Evolutionary conservation across 129 eudicot genomes (phyloP).

Genomic region (Solidago caesia): DNA sequence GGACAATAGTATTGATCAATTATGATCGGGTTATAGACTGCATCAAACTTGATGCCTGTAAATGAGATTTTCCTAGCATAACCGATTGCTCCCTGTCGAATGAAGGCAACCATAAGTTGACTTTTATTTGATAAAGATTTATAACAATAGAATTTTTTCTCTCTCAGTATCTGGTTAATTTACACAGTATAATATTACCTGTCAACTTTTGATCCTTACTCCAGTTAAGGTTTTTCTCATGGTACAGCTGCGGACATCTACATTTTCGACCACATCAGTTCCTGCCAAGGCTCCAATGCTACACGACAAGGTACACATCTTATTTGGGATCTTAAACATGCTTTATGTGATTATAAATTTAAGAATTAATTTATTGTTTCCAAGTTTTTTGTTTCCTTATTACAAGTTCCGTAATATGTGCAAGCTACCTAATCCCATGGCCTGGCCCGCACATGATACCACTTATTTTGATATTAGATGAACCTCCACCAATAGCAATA

Average conservation of each 20-base stretch:
- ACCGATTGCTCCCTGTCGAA: constrained; percentile 59
- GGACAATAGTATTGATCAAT: constrained; percentile 79
- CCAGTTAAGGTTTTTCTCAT: constrained; percentile 56
- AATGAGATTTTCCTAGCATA: constrained; percentile 66
- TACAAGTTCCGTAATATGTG: neutral
- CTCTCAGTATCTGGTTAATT: neutral
- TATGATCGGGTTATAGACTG: constrained; percentile 57
- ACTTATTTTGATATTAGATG: constrained; percentile 48
- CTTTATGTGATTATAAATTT: neutral
- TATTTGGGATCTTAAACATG: neutral
- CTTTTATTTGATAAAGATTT: neutral
- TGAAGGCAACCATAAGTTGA: neutral
- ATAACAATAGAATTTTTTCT: neutral
- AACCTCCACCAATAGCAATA: constrained; percentile 65
- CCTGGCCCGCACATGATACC: constrained; percentile 72
- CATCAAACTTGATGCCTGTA: constrained; percentile 46
- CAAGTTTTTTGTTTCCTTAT: neutral
- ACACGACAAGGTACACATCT: constrained; percentile 11
- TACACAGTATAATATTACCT: constrained; percentile 33
- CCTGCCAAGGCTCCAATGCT: constrained; percentile 80
- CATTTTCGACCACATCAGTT: constrained; percentile 55
- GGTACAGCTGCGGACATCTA: constrained; percentile 57
- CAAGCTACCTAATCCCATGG: constrained; percentile 67
- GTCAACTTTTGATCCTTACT: constrained; percentile 62
- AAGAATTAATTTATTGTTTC: neutral